Evolutionary conservation across 2,329 filamentous ascomycete genomes (phyloP), one percentile per base, ranked within the genome.

Genomic region (Microcyclosporella mali): DNA sequence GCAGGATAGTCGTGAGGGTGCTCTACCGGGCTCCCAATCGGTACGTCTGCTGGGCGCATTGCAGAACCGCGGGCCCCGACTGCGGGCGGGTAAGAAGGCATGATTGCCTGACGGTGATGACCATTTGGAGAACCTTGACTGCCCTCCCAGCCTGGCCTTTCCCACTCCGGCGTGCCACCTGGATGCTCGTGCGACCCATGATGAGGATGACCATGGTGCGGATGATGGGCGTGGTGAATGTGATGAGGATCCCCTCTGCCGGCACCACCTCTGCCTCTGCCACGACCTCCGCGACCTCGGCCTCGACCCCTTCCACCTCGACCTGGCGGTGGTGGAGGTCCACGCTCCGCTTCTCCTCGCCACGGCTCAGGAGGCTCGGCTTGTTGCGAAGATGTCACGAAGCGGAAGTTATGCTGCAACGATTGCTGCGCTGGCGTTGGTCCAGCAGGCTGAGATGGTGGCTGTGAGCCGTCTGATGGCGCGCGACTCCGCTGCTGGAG

Each of bases 181-280:
- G 16, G 16, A 37, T 37, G 35, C 12, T n/a, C 33, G 11, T 16
- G 33, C 10, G n/a, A 18, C 14, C 35, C 19, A 19, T 37, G 35
- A 19, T 15, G 16, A 6, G 4, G 14, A 14, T 36, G 33, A n/a
- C 21, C 21, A 25, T 25, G 21, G 16, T 29, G 35, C 14, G 15
- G 7, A 19, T 37, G 35, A 19, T 15, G 16, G 11, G 6, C 16
- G 33, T 36, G 33, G n/a, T 37, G 35, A 17, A n/a, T 19, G 19
- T 43, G 41, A 18, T 31, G 18, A 28, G 4, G 18, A n/a, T 38
- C 38, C 10, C 43, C 50, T 41, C 35, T 19, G 33, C 45, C 47
- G 28, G 61, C 66, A 51, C 68, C 68, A 14, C 68, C 61, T 33
- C 66, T 60, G 32, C 63, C 61, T 29, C 66, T 61, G 15, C 67